phyloP scores from a whole-genome alignment of 345 rosid species.

The Syzygium aqueum region DNA sequence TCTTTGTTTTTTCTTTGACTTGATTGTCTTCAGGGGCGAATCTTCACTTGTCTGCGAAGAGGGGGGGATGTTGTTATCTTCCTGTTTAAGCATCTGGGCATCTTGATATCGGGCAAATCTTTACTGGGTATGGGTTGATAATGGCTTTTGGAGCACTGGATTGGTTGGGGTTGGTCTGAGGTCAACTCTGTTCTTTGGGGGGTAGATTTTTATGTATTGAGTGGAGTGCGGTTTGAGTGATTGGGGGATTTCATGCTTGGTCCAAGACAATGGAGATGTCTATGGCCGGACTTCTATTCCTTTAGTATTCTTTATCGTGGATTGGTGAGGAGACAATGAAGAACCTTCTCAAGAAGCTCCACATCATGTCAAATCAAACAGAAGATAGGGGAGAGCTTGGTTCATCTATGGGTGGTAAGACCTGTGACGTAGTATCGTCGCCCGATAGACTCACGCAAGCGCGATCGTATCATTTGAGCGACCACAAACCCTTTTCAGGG shows the following conservation, averaged over 20 bases:
- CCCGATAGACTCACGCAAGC: constrained; percentile 27
- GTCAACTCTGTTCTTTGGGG: neutral
- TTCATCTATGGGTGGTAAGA: constrained; percentile 47
- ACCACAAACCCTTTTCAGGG: constrained; percentile 59
- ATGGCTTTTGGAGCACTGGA: constrained; percentile 7
- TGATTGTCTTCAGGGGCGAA: neutral
- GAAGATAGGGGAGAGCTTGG: constrained; percentile 53
- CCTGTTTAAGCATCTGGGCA: constrained; percentile 3
- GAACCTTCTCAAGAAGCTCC: constrained; percentile 89
- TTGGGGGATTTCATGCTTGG: constrained; percentile 38
- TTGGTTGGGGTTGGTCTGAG: constrained; percentile 5
- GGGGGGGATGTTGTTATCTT: neutral
- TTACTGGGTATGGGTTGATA: constrained; percentile 15
- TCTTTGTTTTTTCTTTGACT: neutral
- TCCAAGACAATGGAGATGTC: constrained; percentile 62
- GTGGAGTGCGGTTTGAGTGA: constrained; percentile 3
- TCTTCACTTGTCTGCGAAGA: neutral
- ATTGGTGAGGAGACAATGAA: constrained; percentile 45
- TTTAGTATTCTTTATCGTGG: constrained; percentile 32
- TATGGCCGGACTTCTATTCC: constrained; percentile 39
- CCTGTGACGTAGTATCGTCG: constrained; percentile 34
- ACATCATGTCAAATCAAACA: constrained; percentile 48
- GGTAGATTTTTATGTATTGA: constrained; percentile 7
- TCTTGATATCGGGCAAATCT: constrained; percentile 20
- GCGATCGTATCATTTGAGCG: constrained; percentile 32